A percentile compares a stretch with the other conserved stretches of the same genome.
Evolutionary conservation across 2,329 filamentous ascomycete genomes (phyloP).

Genomic region (Beauveria pseudobassiana): DNA sequence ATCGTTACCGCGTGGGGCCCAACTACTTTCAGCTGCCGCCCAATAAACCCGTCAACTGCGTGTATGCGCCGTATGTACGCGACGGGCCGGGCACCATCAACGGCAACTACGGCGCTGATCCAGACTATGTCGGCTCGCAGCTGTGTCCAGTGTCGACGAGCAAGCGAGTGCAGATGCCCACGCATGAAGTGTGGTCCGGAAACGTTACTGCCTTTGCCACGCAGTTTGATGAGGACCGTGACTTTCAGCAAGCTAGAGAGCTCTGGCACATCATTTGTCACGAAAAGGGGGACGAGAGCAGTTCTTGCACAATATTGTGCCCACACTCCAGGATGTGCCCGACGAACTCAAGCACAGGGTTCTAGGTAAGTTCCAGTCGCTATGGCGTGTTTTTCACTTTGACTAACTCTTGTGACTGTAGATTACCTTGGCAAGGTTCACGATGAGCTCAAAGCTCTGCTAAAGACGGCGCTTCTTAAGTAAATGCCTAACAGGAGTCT

Average conservation of each 20-base stretch:
- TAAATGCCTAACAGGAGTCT: background rate
- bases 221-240: constrained; percentile 14
- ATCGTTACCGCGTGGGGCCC: constrained; percentile 51
- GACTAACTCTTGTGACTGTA: background rate
- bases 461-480: background rate
- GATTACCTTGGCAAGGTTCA: background rate
- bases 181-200: constrained; percentile 17
- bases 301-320: constrained; percentile 18
- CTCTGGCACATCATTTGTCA: constrained; percentile 19
- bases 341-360: constrained; percentile 14
- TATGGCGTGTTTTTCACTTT: background rate
- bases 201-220: constrained; percentile 15
- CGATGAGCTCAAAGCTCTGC: background rate
- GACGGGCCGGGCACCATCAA: constrained; percentile 17
- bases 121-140: constrained; percentile 19
- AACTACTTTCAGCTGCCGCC: constrained; percentile 42
- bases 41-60: constrained; percentile 19
- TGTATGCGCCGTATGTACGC: constrained; percentile 16
- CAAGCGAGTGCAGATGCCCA: background rate
- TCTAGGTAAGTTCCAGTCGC: background rate
- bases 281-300: constrained; percentile 15
- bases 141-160: constrained; percentile 16
- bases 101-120: constrained; percentile 21
- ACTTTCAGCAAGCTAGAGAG: constrained; percentile 18
- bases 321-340: constrained; percentile 14